These are phyloP conservation scores for Trifolium dubium DNA, from an alignment of 306 rosid species.

Conservation along the genomic window DNA sequence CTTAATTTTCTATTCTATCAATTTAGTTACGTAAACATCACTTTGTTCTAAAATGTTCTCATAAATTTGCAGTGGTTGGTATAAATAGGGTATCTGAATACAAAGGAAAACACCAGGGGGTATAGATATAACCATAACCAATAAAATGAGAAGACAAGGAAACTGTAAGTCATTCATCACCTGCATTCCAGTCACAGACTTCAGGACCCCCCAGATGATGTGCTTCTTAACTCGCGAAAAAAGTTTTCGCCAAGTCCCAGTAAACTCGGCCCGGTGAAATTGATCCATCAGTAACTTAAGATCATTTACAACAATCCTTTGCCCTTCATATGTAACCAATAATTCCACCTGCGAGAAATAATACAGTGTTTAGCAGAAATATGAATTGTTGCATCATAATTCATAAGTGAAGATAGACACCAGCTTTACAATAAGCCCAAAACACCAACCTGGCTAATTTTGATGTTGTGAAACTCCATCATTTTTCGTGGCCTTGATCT, in stretches of 20 bases:
- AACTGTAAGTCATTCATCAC: slow-evolving; percentile 49
- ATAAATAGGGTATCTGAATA: neutral
- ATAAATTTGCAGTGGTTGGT: slow-evolving; percentile 26
- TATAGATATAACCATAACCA: slow-evolving; percentile 12
- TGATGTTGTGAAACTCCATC: slow-evolving; percentile 98
- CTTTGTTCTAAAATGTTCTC: neutral
- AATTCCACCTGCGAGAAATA: slow-evolving; percentile 75
- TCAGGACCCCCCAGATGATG: slow-evolving; percentile 98
- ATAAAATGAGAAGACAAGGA: slow-evolving; percentile 33
- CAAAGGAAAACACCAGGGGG: slow-evolving; percentile 8
- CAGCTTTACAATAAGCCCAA: slow-evolving; percentile 26
- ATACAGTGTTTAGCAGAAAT: slow-evolving; percentile 28
- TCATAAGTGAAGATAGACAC: slow-evolving; percentile 23
- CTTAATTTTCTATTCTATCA: slow-evolving; percentile 17
- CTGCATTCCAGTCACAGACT: slow-evolving; percentile 99
- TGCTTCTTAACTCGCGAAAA: slow-evolving; percentile 98
- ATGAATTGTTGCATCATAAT: slow-evolving; percentile 20
- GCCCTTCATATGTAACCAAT: slow-evolving; percentile 90
- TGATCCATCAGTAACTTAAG: slow-evolving; percentile 98
- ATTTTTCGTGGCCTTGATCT: slow-evolving; percentile 88
- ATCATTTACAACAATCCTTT: slow-evolving; percentile 92
- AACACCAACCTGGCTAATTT: slow-evolving; percentile 93
- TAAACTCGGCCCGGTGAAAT: slow-evolving; percentile 87
- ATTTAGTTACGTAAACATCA: slow-evolving; percentile 12
- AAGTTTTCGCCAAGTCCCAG: slow-evolving; percentile 96